Evolutionary conservation across 2,329 filamentous ascomycete species (phyloP).

Genomic region (Cordyceps farinosa): DNA sequence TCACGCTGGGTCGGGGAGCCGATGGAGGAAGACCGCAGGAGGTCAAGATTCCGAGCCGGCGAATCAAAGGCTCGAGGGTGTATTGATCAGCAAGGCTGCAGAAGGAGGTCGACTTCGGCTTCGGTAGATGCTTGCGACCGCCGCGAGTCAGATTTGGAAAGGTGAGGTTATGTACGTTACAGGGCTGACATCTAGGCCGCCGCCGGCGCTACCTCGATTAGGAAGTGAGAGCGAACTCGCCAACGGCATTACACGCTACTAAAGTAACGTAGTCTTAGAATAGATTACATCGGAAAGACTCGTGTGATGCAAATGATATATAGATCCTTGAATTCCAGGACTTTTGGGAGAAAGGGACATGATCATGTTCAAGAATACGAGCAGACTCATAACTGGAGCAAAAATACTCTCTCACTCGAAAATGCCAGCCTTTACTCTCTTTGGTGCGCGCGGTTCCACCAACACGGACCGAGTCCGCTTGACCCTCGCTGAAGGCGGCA

Average conservation of each 20-base stretch:
- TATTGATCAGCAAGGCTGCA: background rate
- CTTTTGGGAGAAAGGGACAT: background rate
- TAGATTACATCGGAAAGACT: background rate
- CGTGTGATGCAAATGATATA: background rate
- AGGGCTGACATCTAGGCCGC: background rate
- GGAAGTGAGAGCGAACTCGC: conserved; percentile 31
- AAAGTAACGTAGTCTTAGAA: conserved; percentile 12
- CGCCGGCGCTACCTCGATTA: conserved; percentile 27
- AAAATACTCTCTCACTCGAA: conserved; percentile 30
- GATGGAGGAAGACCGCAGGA: background rate
- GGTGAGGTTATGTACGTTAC: background rate
- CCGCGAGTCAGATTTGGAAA: background rate
- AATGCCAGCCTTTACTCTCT: conserved; percentile 43
- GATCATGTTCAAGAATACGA: background rate
- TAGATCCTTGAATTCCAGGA: background rate
- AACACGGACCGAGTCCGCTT: conserved; percentile 42
- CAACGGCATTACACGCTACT: conserved; percentile 23
- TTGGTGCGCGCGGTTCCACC: conserved; percentile 38
- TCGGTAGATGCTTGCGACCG: background rate
- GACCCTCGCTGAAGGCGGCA: conserved; percentile 41
- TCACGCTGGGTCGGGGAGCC: background rate
- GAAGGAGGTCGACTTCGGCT: background rate
- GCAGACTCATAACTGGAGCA: conserved; percentile 23
- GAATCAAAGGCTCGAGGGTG: background rate
- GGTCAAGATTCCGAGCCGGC: background rate